phyloP scores from a whole-genome alignment of 371 early-diverging fungal genomes.

The Smittium culicis region DNA sequence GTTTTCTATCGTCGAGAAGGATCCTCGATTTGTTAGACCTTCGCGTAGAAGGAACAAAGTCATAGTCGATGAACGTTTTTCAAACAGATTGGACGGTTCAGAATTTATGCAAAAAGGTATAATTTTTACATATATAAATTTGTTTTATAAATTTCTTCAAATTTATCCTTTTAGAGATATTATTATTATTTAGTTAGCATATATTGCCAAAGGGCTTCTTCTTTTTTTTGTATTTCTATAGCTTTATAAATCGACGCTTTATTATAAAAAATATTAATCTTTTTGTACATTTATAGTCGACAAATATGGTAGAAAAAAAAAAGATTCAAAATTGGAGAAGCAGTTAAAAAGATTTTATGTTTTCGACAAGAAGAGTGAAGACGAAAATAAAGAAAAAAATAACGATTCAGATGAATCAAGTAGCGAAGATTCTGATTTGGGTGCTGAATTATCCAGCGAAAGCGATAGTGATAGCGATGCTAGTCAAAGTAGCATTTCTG shows the following conservation, averaged over 20 bases:
- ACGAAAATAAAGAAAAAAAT: conserved; percentile 35
- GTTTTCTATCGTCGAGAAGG: conserved; percentile 65
- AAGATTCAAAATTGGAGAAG: conserved; percentile 29
- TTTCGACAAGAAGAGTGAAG: conserved; percentile 8
- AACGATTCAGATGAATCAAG: not conserved
- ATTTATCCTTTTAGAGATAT: too few relatives aligned
- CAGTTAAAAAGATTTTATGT: conserved; percentile 19
- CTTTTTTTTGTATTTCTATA: too few relatives aligned
- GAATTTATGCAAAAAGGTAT: conserved; percentile 12
- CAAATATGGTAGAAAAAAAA: conserved; percentile 65
- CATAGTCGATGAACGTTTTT: conserved; percentile 79
- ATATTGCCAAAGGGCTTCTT: too few relatives aligned
- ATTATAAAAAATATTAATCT: too few relatives aligned
- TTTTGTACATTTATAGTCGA: conserved; percentile 78
- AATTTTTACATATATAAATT: too few relatives aligned
- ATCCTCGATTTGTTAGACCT: conserved; percentile 76
- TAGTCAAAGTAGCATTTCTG: conserved; percentile 34
- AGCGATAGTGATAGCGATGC: conserved; percentile 7
- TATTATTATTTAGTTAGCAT: too few relatives aligned
- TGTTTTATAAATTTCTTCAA: too few relatives aligned
- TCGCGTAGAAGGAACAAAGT: conserved; percentile 70
- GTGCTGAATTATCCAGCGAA: too few relatives aligned
- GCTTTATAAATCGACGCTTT: too few relatives aligned
- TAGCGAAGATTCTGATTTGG: too few relatives aligned
- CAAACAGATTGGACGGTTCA: conserved; percentile 14